phyloP scores from a whole-genome alignment of 1,284 basidiomycete species.

The Boletellus deceptivus region DNA sequence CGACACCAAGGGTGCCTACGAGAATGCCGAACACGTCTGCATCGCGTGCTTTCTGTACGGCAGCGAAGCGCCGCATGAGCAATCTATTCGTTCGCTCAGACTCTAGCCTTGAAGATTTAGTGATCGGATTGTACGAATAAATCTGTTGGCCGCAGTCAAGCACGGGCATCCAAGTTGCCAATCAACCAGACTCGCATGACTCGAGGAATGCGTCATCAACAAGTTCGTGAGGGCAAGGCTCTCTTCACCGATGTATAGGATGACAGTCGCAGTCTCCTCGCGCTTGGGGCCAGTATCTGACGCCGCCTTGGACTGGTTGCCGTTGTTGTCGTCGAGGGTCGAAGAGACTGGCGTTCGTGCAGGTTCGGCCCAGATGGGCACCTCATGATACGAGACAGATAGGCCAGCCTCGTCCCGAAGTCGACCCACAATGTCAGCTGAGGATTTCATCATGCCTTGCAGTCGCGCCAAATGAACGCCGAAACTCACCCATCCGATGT shows the following conservation, averaged over 20 bases:
- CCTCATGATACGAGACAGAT: conserved; percentile 20
- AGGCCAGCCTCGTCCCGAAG: conserved; percentile 25
- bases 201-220: conserved; percentile 69
- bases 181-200: conserved; percentile 27
- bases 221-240: conserved; percentile 83
- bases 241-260: conserved; percentile 86
- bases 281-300: neutral
- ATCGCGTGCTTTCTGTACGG: conserved; percentile 86
- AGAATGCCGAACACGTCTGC: conserved; percentile 95
- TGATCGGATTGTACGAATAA: conserved; percentile 73
- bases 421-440: conserved; percentile 39
- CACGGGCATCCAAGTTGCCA: neutral
- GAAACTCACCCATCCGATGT: conserved; percentile 57
- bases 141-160: conserved; percentile 43
- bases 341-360: neutral
- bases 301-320: neutral
- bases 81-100: conserved; percentile 74
- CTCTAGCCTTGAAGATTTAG: conserved; percentile 50
- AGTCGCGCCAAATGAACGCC: neutral
- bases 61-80: conserved; percentile 89
- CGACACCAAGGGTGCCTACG: conserved; percentile 91
- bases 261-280: conserved; percentile 27
- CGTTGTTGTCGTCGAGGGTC: neutral
- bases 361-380: conserved; percentile 21
- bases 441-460: neutral